Conservation (phyloP, 441 rosid genomes). For the Adansonia gregorii region DNA sequence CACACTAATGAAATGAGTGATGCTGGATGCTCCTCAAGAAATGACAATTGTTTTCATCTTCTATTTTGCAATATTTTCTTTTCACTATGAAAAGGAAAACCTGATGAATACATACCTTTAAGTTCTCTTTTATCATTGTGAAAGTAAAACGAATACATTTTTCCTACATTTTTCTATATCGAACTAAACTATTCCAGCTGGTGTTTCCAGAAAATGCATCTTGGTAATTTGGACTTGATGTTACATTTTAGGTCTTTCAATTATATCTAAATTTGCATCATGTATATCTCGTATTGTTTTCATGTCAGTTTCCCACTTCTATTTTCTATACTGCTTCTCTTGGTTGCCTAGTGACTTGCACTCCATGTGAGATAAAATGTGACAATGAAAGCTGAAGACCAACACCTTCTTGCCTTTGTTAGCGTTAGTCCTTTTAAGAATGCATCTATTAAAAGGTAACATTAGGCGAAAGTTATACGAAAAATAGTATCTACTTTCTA, state of each 20-base stretch:
- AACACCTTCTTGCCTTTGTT: background rate
- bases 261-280: conserved; percentile 7
- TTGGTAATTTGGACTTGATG: background rate
- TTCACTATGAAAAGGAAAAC: too few species aligned
- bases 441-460: background rate
- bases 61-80: too few species aligned
- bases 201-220: background rate
- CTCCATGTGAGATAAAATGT: background rate
- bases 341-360: background rate
- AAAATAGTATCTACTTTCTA: background rate
- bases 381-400: background rate
- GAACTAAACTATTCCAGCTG: background rate
- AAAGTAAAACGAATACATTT: background rate
- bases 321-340: background rate
- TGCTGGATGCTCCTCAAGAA: too few species aligned
- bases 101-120: too few species aligned
- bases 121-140: background rate
- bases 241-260: background rate
- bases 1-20: too few species aligned
- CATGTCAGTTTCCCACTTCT: background rate
- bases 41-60: too few species aligned
- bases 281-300: background rate
- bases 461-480: conserved; percentile 16
- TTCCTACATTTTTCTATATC: background rate
- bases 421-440: background rate